These are phyloP conservation scores for Crithidia bombi DNA, from an alignment of 208 protist species.

Conservation along the genomic window DNA sequence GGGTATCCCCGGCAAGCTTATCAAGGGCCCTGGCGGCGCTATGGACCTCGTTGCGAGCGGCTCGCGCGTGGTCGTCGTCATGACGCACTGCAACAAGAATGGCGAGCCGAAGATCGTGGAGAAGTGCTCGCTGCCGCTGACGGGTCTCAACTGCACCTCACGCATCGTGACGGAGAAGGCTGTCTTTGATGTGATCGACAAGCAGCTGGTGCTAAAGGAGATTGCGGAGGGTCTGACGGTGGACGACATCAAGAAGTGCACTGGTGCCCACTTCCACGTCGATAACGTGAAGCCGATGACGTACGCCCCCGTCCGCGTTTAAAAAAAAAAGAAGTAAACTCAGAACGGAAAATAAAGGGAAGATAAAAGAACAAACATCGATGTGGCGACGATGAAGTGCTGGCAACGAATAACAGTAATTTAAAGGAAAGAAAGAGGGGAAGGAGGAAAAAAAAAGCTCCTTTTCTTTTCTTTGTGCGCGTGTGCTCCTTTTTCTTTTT, in stretches of 20 bases:
- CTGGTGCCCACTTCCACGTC: constrained; percentile 64
- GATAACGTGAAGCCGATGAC: constrained; percentile 82
- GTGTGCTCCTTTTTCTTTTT: constrained; percentile 6
- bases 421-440: not conserved
- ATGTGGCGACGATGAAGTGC: no score
- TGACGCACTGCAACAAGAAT: constrained; percentile 96
- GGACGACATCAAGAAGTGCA: constrained; percentile 92
- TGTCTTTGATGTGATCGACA: constrained; percentile 95
- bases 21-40: constrained; percentile 98
- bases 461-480: constrained; percentile 19
- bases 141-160: constrained; percentile 89
- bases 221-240: constrained; percentile 91
- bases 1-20: constrained; percentile 97
- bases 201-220: constrained; percentile 92
- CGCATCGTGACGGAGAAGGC: constrained; percentile 97
- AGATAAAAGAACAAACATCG: not conserved
- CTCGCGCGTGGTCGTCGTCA: constrained; percentile 96
- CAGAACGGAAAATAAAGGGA: not conserved
- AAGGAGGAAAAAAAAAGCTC: not conserved
- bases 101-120: constrained; percentile 95
- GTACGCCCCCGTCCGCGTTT: constrained; percentile 45
- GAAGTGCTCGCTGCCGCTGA: constrained; percentile 93
- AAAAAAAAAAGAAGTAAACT: not conserved
- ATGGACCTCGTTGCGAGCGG: constrained; percentile 96
- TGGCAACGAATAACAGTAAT: constrained; percentile 12